These are phyloP conservation scores for Ceratocystis cacaofunesta DNA, from an alignment of 2,329 filamentous ascomycete genomes.

Conservation along the genomic window DNA sequence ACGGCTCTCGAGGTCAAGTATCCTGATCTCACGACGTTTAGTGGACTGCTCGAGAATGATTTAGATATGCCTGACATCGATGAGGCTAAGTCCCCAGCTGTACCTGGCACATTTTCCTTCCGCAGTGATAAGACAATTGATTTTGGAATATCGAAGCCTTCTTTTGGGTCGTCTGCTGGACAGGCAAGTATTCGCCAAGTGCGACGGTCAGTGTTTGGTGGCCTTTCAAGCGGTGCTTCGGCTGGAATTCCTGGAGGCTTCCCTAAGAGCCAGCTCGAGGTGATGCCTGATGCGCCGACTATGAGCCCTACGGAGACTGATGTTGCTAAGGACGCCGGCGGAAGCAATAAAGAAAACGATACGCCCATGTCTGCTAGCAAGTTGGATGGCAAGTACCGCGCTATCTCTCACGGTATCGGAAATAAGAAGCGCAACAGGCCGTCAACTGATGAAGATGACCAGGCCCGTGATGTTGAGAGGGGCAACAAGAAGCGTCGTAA, in stretches of 20 bases:
- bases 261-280: conserved; percentile 24
- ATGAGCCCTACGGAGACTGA: conserved; percentile 17
- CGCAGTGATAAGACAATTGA: conserved; percentile 50
- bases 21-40: conserved; percentile 36
- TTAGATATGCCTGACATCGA: conserved; percentile 18
- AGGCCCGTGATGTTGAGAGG: conserved; percentile 35
- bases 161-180: conserved; percentile 43
- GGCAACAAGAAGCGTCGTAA: conserved; percentile 49
- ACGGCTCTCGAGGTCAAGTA: conserved; percentile 30
- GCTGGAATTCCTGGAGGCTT: conserved; percentile 40
- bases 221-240: conserved; percentile 10
- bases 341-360: conserved; percentile 36
- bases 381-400: conserved; percentile 25
- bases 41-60: conserved; percentile 20
- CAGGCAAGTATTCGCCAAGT: conserved; percentile 48
- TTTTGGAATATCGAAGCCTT: conserved; percentile 34
- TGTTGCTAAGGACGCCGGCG: conserved; percentile 26
- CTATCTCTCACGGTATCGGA: conserved; percentile 44
- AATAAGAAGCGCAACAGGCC: conserved; percentile 53
- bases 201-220: conserved; percentile 33
- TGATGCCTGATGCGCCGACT: conserved; percentile 20
- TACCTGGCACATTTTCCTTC: conserved; percentile 48
- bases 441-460: conserved; percentile 41
- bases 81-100: conserved; percentile 25
- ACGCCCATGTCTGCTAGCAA: conserved; percentile 24